phyloP scores from a whole-genome alignment of 345 rosid genomes.

The Firmiana major region DNA sequence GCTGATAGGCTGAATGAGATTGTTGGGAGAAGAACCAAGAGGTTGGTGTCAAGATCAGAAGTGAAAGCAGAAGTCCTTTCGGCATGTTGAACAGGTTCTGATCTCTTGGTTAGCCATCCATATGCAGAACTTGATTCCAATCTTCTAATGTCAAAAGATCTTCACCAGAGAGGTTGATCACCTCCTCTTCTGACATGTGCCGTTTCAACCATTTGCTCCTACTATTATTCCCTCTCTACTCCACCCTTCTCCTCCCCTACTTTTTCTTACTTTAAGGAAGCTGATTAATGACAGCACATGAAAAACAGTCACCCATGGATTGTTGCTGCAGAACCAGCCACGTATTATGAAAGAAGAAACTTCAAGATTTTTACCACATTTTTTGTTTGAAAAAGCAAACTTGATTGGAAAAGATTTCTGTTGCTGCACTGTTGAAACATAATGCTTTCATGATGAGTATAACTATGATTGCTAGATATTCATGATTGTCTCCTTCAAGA shows the following conservation, averaged over 20 bases:
- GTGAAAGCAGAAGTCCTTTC: constrained; percentile 10
- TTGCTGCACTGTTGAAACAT: not conserved
- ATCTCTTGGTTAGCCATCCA: constrained; percentile 15
- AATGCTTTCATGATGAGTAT: not conserved
- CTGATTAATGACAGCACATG: constrained; percentile 14
- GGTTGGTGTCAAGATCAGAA: constrained; percentile 7
- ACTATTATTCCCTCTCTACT: constrained; percentile 7
- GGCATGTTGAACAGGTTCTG: not conserved
- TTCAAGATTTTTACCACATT: not conserved
- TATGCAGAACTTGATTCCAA: constrained; percentile 30
- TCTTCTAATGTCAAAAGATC: constrained; percentile 8
- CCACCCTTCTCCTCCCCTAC: not conserved
- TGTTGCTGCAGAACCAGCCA: not conserved
- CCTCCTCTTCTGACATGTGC: constrained; percentile 12
- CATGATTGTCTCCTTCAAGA: not conserved
- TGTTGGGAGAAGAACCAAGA: not conserved
- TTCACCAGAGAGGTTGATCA: not conserved
- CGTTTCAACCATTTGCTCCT: not conserved
- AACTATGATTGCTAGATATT: not conserved
- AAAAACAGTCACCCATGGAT: constrained; percentile 23
- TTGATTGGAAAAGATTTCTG: not conserved
- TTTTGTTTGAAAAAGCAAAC: not conserved
- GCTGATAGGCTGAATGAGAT: not conserved
- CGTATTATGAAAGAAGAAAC: not conserved
- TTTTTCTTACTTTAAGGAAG: not conserved